These are phyloP conservation scores for Exophiala dermatitidis DNA, from an alignment of 2,329 filamentous ascomycete species.

Conservation along the genomic window DNA sequence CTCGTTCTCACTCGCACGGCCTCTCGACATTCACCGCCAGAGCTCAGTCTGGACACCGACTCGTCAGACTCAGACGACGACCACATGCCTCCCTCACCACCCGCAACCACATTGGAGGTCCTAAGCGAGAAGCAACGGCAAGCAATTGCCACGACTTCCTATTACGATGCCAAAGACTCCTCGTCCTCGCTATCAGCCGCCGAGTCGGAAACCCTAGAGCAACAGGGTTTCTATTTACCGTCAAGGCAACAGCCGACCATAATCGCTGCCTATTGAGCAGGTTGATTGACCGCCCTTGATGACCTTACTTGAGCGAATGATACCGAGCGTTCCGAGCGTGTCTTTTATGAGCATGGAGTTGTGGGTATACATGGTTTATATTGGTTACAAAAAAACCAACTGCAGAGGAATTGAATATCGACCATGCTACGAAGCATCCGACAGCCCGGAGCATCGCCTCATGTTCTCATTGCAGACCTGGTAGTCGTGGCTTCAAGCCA, in stretches of 20 bases:
- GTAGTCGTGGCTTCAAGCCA: conserved; percentile 24
- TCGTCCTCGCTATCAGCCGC: conserved; percentile 20
- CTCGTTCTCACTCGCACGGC: conserved; percentile 62
- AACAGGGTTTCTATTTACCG: conserved; percentile 44
- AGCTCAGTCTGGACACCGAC: conserved; percentile 62
- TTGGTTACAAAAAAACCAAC: not conserved
- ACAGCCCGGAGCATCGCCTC: not conserved
- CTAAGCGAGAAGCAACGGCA: conserved; percentile 53
- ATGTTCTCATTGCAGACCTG: conserved; percentile 9
- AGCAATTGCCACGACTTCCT: conserved; percentile 38
- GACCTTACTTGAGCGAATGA: conserved; percentile 18
- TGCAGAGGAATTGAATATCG: not conserved
- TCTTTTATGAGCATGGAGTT: conserved; percentile 23
- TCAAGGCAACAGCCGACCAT: conserved; percentile 38
- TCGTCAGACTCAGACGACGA: conserved; percentile 60
- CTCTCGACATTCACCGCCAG: conserved; percentile 61
- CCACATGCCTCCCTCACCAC: conserved; percentile 63
- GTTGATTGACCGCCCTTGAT: conserved; percentile 25
- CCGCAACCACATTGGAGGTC: conserved; percentile 49
- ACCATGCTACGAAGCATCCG: not conserved
- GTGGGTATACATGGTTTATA: not conserved
- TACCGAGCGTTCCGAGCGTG: conserved; percentile 17
- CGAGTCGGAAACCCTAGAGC: conserved; percentile 36
- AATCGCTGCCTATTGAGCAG: conserved; percentile 44
- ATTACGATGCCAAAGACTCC: conserved; percentile 30